A percentile compares a stretch with the other conserved stretches of the same genome.
phyloP scores from a whole-genome alignment of 164 flowering plant genomes.

The Protea cynaroides region DNA sequence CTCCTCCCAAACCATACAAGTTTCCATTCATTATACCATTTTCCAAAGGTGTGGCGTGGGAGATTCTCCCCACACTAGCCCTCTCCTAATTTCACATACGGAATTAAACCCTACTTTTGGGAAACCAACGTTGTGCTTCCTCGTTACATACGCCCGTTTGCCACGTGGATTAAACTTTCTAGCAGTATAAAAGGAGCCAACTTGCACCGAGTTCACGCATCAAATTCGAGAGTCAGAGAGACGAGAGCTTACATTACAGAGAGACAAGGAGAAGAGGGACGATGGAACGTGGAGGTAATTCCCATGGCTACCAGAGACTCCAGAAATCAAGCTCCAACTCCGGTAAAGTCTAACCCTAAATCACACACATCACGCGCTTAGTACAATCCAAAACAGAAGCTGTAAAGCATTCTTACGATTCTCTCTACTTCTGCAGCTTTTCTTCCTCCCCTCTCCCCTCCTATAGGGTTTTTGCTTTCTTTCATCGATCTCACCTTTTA shows the following conservation, averaged over 20 bases:
- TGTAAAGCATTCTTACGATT: not conserved
- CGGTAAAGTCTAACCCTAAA: conserved; percentile 22
- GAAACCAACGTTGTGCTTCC: too few relatives aligned
- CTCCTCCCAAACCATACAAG: too few relatives aligned
- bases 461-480: not conserved
- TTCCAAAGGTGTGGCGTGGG: too few relatives aligned
- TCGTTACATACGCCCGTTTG: too few relatives aligned
- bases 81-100: too few relatives aligned
- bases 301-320: conserved; percentile 45
- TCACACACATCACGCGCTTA: too few relatives aligned
- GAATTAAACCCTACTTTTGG: too few relatives aligned
- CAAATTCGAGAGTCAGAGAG: not conserved
- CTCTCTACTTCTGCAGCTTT: not conserved
- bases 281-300: conserved; percentile 41
- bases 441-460: not conserved
- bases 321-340: conserved; percentile 20
- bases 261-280: conserved; percentile 11
- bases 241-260: not conserved
- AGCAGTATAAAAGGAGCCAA: too few relatives aligned
- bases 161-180: too few relatives aligned
- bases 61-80: too few relatives aligned
- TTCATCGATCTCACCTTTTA: not conserved
- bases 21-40: too few relatives aligned
- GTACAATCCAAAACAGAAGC: not conserved
- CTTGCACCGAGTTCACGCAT: not conserved